Conservation (phyloP, 2,329 filamentous ascomycete species). For the Colletotrichum phormii region DNA sequence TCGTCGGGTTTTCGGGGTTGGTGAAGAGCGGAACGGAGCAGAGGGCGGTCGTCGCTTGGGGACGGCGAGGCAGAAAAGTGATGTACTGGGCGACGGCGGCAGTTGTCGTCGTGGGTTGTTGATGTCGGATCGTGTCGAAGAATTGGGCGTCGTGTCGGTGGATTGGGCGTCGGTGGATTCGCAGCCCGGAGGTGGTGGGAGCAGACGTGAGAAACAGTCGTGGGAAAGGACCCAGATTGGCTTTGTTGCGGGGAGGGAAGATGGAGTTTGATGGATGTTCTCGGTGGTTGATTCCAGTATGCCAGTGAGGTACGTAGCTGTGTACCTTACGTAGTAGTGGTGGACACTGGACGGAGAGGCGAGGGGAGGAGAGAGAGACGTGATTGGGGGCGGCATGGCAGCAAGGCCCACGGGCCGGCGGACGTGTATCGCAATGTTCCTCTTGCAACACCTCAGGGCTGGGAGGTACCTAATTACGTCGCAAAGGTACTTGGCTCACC, state of each 20-base stretch:
- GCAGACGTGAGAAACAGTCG: conserved; percentile 2
- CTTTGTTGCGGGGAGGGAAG: conserved; percentile 29
- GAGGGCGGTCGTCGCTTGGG: background rate
- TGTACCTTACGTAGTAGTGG: background rate
- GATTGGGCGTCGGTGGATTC: background rate
- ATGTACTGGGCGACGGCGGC: background rate
- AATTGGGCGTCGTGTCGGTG: background rate
- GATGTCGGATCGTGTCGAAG: background rate
- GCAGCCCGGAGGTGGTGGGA: conserved; percentile 14
- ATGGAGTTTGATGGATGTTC: conserved; percentile 9
- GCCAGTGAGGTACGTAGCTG: background rate
- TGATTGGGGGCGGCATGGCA: background rate
- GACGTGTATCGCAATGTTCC: background rate
- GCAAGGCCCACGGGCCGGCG: background rate
- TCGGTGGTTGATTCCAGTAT: background rate
- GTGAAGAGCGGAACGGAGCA: background rate
- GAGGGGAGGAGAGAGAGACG: background rate
- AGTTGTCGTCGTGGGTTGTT: background rate
- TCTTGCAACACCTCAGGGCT: too few species aligned
- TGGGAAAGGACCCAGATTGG: background rate
- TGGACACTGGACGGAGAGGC: conserved; percentile 5
- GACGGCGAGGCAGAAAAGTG: background rate
- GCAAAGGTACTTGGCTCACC: background rate
- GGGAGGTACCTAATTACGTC: background rate
- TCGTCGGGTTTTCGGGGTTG: background rate